Base-by-base conservation (phyloP, 2,329 filamentous ascomycete species). In the Neonectria coccinea region DNA sequence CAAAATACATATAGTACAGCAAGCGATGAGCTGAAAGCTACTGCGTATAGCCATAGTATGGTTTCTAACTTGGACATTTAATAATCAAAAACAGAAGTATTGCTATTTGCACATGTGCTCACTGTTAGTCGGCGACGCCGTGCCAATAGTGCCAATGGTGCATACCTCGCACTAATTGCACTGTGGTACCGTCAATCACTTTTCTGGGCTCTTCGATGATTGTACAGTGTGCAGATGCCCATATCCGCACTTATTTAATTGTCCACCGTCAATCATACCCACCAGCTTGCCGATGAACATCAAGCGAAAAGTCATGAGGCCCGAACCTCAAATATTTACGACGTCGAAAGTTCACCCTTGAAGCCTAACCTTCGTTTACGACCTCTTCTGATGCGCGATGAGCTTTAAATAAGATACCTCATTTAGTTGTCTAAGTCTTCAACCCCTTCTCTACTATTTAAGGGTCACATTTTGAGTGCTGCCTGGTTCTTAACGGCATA, bases 401-500 rank as follows among this genome's bases (percentile, higher is more conserved):
- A 14, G 5, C n/a, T 33, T n/a, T 33, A 10, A 18, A 14, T 4
- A 20, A 11, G 22, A 18, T 18, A 16, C 20, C 20, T 48, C 39
- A 48, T 62, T 51, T 18, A 39, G 55, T 27, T 36, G 5, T n/a
- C 29, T 53, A 45, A 54, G 31, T 39, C 18, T 25, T 31, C 45
- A 52, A 56, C 44, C 36, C 18, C 18, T 45, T 50, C 52, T 64
- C 67, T 66, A 67, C 64, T 65, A 51, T 54, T 52, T 22, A 27
- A 27, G 18, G 16, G 44, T 42, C 14, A 31, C 47, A 41, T 55
- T 55, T 33, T 42, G 48, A 39, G 48, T 53, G 63, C 27, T 70
- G 58, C 67, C 67, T 73, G 36, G 36, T 56, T 39, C 51, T 54
- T 45, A 45, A 53, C 33, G 56, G 33, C 20, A 56, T 58, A 54